Base-by-base conservation (phyloP, 169 alveolate genomes). In the Eimeria zaria region DNA sequence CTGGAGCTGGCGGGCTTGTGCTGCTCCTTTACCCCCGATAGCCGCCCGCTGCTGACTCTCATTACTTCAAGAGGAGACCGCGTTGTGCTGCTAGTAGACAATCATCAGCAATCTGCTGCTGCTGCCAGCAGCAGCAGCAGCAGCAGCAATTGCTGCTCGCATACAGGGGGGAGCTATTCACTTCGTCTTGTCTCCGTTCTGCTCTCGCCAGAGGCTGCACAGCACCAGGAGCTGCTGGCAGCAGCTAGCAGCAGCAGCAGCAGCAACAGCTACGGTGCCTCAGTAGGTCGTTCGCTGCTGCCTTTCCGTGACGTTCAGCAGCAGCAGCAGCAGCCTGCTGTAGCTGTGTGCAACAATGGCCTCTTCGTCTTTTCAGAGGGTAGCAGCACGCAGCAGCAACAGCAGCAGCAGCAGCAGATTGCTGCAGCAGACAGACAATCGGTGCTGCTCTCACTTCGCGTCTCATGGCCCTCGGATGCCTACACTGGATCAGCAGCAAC, bases 371-470 rank as follows among this genome's bases (percentile, higher is more conserved):
- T 80, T 80, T 80, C 64, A 22, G 89, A 80, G 89, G 67, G 89
- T 48, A 39, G 84, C 84, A n/a, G 84, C 84, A 36, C 22, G 76
- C 76, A 64, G 73, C 73, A 9, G 83, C 51, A 64, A 69, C 89
- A 80, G 85, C 89, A 80, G 89, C 89, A 80, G 89, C 89, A 80
- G 69, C 89, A 44, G 89, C 89, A 48, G 67, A 46, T 22, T 51
- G 67, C 89, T 3, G 69, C 69, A 22, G 69, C 89, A 51, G 58
- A 48, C 67, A 27, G 89, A 33, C 69, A 80, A 69, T 80, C 89
- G n/a, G 89, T 51, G 89, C 44, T 80, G 89, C 89, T 80, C 30
- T 80, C 89, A 5, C 89, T 80, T 22, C 89, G 89, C 67, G 64
- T 24, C 8, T 80, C 89, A 44, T 80, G 89, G 89, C 89, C 89